Conservation (phyloP, 2,329 filamentous ascomycete species). For the Alternaria panax region DNA sequence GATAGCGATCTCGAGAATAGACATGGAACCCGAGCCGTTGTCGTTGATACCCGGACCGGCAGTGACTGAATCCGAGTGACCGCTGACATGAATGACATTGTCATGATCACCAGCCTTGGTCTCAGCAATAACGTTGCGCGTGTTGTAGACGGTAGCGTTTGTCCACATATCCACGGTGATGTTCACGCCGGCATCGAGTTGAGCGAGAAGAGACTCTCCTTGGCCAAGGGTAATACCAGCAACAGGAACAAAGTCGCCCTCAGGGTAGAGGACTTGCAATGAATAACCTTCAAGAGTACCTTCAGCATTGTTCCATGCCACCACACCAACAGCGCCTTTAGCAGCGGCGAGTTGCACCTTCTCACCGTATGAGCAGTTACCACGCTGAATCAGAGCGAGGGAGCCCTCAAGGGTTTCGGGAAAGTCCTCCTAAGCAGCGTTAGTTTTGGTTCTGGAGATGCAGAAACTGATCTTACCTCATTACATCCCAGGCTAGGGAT, state of each 20-base stretch:
- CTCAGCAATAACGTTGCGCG: conserved; percentile 53
- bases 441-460: neutral
- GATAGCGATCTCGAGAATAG: conserved; percentile 65
- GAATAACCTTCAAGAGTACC: conserved; percentile 59
- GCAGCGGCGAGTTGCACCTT: conserved; percentile 70
- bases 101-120: conserved; percentile 65
- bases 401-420: conserved; percentile 65
- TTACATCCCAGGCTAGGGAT: conserved; percentile 47
- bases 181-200: conserved; percentile 55
- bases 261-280: conserved; percentile 58
- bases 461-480: conserved; percentile 27
- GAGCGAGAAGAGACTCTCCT: conserved; percentile 63
- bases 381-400: conserved; percentile 75
- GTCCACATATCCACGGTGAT: conserved; percentile 40
- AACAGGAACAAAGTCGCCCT: conserved; percentile 67
- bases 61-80: conserved; percentile 67
- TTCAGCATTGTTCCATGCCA: conserved; percentile 74
- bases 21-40: conserved; percentile 73
- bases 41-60: conserved; percentile 78
- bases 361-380: conserved; percentile 72
- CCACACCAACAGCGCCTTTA: conserved; percentile 68
- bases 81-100: conserved; percentile 65
- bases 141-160: conserved; percentile 33
- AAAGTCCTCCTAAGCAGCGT: conserved; percentile 62
- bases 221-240: conserved; percentile 70